These are phyloP conservation scores for Litchi chinensis DNA, from an alignment of 345 rosid species.

Conservation along the genomic window DNA sequence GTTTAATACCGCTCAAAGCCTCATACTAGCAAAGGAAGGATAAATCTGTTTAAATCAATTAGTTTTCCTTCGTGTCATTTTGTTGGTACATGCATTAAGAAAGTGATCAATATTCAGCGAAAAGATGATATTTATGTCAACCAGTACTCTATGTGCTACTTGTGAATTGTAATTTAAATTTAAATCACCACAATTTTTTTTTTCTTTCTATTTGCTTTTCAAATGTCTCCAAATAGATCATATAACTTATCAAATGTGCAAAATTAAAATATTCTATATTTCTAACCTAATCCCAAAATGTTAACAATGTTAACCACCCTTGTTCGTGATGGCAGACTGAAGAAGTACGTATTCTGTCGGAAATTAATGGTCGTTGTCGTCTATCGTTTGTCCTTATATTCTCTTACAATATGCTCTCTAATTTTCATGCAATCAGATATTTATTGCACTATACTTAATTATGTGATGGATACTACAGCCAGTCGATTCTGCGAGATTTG, in stretches of 20 bases:
- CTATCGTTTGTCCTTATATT: slow-evolving; percentile 1
- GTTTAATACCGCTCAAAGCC: too few relatives aligned
- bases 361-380: not conserved
- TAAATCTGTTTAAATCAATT: too few relatives aligned
- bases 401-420: not conserved
- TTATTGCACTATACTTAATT: not conserved
- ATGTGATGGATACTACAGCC: not conserved
- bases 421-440: not conserved
- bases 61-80: too few relatives aligned
- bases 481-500: not conserved
- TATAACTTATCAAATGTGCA: not conserved
- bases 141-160: too few relatives aligned
- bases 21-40: too few relatives aligned
- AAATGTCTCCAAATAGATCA: too few relatives aligned
- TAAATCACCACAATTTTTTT: too few relatives aligned
- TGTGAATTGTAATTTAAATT: too few relatives aligned
- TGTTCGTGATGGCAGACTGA: not conserved
- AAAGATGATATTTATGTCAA: too few relatives aligned
- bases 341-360: not conserved
- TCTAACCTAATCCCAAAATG: not conserved
- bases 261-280: not conserved
- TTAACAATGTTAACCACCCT: not conserved
- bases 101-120: too few relatives aligned
- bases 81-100: too few relatives aligned
- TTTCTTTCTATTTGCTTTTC: too few relatives aligned